phyloP scores from a whole-genome alignment of 148 eudicot species.

The Rhododendron mucronatum region DNA sequence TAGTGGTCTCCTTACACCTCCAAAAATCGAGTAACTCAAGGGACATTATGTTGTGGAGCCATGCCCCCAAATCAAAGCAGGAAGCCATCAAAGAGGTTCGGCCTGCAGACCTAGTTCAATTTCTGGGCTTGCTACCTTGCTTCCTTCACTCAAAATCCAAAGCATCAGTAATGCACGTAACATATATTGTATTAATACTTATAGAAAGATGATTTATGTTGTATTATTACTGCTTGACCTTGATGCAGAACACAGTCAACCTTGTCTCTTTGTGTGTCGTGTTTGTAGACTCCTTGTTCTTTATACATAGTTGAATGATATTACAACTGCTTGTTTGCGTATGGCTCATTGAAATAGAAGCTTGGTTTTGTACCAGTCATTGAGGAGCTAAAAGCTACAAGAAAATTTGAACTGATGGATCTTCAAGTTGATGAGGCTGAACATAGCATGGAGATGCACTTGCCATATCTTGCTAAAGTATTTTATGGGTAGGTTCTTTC shows the following conservation, averaged over 20 bases:
- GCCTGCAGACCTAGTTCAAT: no score
- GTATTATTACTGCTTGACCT: neutral
- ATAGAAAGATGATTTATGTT: neutral
- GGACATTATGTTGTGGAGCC: no score
- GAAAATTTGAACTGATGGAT: slow-evolving; percentile 85
- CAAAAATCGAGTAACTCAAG: no score
- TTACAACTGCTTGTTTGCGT: neutral
- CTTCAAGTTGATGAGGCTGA: slow-evolving; percentile 90
- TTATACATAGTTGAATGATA: neutral
- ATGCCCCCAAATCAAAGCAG: no score
- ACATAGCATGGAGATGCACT: slow-evolving; percentile 99
- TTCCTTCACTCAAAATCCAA: no score
- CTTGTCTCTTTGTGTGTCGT: neutral
- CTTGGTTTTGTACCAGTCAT: slow-evolving; percentile 33
- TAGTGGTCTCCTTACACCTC: no score
- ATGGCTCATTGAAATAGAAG: neutral
- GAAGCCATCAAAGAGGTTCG: no score
- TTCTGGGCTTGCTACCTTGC: no score
- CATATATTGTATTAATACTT: neutral
- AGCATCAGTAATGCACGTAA: neutral
- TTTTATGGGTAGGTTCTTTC: slow-evolving; percentile 63
- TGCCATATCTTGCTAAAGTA: slow-evolving; percentile 97
- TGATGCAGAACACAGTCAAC: neutral
- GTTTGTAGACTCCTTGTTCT: neutral
- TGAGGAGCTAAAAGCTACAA: slow-evolving; percentile 83